Evolutionary conservation across 2,329 filamentous ascomycete genomes (phyloP).

Genomic region (Fusarium mundagurra): DNA sequence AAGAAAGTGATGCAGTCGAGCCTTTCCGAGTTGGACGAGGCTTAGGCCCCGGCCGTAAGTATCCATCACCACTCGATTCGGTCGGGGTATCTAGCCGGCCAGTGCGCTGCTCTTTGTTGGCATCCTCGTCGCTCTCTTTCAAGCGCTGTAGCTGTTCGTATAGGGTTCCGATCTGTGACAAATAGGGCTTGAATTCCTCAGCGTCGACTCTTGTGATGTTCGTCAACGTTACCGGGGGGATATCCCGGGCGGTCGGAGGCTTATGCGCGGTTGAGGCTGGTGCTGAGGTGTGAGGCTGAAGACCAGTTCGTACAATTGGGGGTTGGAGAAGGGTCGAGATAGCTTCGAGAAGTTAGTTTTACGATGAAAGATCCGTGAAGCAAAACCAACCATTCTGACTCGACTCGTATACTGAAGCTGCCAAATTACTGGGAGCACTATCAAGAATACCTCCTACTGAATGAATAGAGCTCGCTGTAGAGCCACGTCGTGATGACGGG

Average conservation of each 20-base stretch:
- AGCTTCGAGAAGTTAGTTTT: conserved; percentile 58
- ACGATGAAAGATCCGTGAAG: neutral
- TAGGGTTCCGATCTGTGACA: conserved; percentile 84
- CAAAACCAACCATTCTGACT: conserved; percentile 77
- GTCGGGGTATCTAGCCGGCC: conserved; percentile 56
- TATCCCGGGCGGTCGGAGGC: conserved; percentile 86
- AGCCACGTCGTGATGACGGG: conserved; percentile 72
- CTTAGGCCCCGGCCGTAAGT: conserved; percentile 55
- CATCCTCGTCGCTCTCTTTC: conserved; percentile 79
- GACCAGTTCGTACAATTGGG: conserved; percentile 87
- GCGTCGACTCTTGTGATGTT: conserved; percentile 86
- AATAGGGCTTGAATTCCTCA: conserved; percentile 83
- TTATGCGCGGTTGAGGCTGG: conserved; percentile 78
- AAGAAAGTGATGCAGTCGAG: conserved; percentile 58
- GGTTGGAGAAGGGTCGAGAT: conserved; percentile 95
- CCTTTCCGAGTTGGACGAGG: conserved; percentile 45
- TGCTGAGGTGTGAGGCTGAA: conserved; percentile 80
- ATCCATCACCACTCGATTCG: conserved; percentile 53
- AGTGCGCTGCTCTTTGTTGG: conserved; percentile 53
- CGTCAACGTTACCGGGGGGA: conserved; percentile 90
- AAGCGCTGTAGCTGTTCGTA: conserved; percentile 90
- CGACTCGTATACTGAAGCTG: conserved; percentile 71
- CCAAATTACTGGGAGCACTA: conserved; percentile 66
- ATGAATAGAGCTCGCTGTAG: conserved; percentile 86
- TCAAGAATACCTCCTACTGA: conserved; percentile 89